Base-by-base conservation (phyloP, 257 asterid genomes). In the Schizonepeta tenuifolia region DNA sequence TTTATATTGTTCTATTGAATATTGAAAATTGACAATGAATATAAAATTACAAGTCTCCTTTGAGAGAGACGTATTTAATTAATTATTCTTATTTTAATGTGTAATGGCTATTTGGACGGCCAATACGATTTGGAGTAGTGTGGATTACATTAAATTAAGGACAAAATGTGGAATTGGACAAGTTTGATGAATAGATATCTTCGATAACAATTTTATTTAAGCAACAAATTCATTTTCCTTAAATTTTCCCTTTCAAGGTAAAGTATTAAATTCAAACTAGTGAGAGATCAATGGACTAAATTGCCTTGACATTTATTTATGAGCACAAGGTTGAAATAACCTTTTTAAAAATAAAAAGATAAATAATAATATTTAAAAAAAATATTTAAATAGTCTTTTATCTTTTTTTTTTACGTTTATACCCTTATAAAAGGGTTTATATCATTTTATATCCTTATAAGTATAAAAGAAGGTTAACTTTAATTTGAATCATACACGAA, bases 61-160 rank as follows among this genome's bases (percentile, higher is more conserved):
- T 22, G 79, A 75, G 35, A 46, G 69, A 8, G 74, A 67, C 74
- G 10, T 31, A 57, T 74, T 66, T 33, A 14, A 56, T 43, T 57
- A 46, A 5, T 20, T 57, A 57, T 18, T 57, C 13, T 26, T 67
- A 66, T 57, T 75, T 67, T 56, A 72, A 22, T 53, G 15, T 36
- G 36, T 22, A 74, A 46, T 56, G 74, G 69, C 78, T 59, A 73
- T 54, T 57, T 73, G 72, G 72, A 57, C 67, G 78, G 72, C 28
- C 18, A 43, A 10, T 6, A 20, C 40, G 44, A 15, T 53, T 64
- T 64, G 18, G 58, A 64, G 58, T 65, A 24, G 17, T 14, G 38
- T 31, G 28, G 43, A 11, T 21, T 55, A 22, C 44, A 33, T 44
- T 56, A 56, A 20, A 38, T 17, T 33, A 13, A 1, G 18, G 74